Evolutionary conservation across 768 basidiomycete genomes (phyloP).

Genomic region (Serendipita sp.): DNA sequence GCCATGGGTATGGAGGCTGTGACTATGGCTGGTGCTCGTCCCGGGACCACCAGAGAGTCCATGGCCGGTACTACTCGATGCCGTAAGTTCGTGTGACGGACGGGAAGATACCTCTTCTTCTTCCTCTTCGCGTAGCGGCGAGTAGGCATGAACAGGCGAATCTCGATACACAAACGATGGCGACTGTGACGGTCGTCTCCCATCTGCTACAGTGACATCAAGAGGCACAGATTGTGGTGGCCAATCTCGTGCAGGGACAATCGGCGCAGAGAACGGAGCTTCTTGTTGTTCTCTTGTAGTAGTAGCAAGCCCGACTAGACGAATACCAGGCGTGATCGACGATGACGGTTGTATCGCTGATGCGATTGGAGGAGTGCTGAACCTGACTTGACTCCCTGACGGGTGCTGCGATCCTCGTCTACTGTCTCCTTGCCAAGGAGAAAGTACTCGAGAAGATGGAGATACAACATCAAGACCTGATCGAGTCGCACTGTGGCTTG

Average conservation of each 20-base stretch:
- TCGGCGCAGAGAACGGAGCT: not conserved
- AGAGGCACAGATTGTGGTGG: not conserved
- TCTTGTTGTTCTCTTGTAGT: not conserved
- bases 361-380: not conserved
- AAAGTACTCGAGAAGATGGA: not conserved
- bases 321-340: not conserved
- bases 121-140: not conserved
- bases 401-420: not conserved
- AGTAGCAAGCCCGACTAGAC: too few species aligned
- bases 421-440: not conserved
- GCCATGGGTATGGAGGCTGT: not conserved
- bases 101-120: not conserved
- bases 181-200: not conserved
- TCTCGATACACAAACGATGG: slow-evolving; percentile 1
- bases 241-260: not conserved
- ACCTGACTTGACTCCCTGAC: not conserved
- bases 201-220: not conserved
- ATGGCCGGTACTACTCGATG: not conserved
- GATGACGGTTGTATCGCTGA: not conserved
- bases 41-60: not conserved
- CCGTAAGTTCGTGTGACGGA: not conserved
- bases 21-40: not conserved
- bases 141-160: not conserved
- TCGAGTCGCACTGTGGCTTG: not conserved
- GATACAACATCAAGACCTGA: not conserved